A percentile compares a stretch with the other conserved stretches of the same genome.
Evolutionary conservation across 1,139 yeast species (phyloP).

Genomic region (Yamadazyma membranifaciens): DNA sequence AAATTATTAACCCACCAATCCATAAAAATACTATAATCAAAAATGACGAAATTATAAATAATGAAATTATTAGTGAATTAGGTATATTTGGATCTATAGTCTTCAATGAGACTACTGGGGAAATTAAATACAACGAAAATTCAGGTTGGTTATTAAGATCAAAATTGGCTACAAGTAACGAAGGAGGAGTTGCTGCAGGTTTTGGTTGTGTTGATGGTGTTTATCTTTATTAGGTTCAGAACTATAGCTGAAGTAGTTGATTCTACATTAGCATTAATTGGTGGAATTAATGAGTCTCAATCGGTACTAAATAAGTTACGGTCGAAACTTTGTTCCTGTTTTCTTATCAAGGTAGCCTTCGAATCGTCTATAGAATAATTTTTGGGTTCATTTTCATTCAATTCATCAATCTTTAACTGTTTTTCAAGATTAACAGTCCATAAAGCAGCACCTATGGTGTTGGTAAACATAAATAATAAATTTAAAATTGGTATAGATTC

Average conservation of each 20-base stretch:
- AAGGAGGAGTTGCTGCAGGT: slow-evolving; percentile 99
- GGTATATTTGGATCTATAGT: slow-evolving; percentile 86
- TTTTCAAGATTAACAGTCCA: slow-evolving; percentile 53
- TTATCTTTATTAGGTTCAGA: slow-evolving; percentile 26
- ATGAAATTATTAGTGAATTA: slow-evolving; percentile 80
- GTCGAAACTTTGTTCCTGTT: not conserved
- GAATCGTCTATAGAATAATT: slow-evolving; percentile 7
- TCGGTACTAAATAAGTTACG: too few species aligned
- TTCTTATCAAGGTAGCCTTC: not conserved
- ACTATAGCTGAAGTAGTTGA: not conserved
- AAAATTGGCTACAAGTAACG: slow-evolving; percentile 81
- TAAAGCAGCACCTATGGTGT: slow-evolving; percentile 68
- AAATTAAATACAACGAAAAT: slow-evolving; percentile 58
- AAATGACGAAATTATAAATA: slow-evolving; percentile 58
- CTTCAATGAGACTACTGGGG: slow-evolving; percentile 63
- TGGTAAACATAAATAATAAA: slow-evolving; percentile 62
- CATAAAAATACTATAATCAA: slow-evolving; percentile 68
- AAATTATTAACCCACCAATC: slow-evolving; percentile 76
- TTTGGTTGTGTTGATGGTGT: slow-evolving; percentile 92
- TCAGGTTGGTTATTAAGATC: slow-evolving; percentile 89
- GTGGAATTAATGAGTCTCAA: too few species aligned
- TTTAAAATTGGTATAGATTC: slow-evolving; percentile 64
- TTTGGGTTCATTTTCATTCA: slow-evolving; percentile 11
- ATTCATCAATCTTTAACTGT: not conserved
- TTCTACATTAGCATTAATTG: not conserved